Evolutionary conservation across 1,284 basidiomycete species (phyloP).

Genomic region (Microbotryum silenes-acaulis): DNA sequence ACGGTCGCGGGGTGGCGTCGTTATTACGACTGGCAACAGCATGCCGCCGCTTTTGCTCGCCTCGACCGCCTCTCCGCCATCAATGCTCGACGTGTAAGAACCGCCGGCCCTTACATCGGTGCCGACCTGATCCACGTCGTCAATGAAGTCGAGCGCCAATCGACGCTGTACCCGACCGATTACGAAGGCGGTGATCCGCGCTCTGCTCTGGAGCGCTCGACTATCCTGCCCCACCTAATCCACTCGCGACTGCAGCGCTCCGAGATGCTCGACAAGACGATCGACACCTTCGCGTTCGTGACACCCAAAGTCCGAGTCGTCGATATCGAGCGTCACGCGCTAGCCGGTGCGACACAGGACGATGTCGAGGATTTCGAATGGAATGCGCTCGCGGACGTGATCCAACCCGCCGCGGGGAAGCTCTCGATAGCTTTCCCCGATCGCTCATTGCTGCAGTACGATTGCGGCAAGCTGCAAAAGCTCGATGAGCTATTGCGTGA

Average conservation of each 20-base stretch:
- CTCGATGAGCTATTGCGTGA: slow-evolving; percentile 70
- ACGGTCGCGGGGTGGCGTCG: slow-evolving; percentile 64
- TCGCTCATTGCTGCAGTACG: slow-evolving; percentile 81
- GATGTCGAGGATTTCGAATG: slow-evolving; percentile 40
- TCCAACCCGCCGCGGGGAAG: slow-evolving; percentile 70
- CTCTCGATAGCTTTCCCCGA: slow-evolving; percentile 93
- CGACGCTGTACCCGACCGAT: slow-evolving; percentile 55
- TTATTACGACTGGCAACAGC: slow-evolving; percentile 54
- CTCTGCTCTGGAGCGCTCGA: slow-evolving; percentile 44
- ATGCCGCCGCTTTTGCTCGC: slow-evolving; percentile 51
- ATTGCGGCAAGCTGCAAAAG: slow-evolving; percentile 90
- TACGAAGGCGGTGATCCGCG: slow-evolving; percentile 40
- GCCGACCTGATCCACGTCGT: slow-evolving; percentile 53
- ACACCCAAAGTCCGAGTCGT: slow-evolving; percentile 72
- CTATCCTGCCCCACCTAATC: slow-evolving; percentile 48
- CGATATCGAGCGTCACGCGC: slow-evolving; percentile 59
- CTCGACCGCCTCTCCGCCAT: slow-evolving; percentile 66
- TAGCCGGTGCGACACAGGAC: slow-evolving; percentile 45
- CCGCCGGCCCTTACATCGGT: slow-evolving; percentile 55
- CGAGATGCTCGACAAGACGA: slow-evolving; percentile 49
- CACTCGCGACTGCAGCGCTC: slow-evolving; percentile 60
- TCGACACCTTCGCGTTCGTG: slow-evolving; percentile 73
- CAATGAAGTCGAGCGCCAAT: slow-evolving; percentile 41
- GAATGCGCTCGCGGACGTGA: slow-evolving; percentile 42
- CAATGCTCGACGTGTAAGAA: slow-evolving; percentile 65